phyloP scores from a whole-genome alignment of 768 basidiomycete genomes.

The Termitomyces sp. region DNA sequence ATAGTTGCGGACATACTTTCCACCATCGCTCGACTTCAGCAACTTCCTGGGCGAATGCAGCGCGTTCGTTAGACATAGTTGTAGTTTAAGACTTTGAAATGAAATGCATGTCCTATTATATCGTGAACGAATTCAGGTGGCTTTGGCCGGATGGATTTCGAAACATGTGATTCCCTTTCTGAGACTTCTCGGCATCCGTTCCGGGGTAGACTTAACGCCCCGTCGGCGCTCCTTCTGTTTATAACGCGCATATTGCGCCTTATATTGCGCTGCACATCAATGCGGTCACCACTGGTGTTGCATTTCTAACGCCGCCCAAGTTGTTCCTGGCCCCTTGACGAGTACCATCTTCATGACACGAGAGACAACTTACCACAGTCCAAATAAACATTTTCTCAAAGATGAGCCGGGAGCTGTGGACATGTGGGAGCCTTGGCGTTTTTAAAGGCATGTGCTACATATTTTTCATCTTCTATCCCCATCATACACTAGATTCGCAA shows the following conservation, averaged over 20 bases:
- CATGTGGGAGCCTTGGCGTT: constrained; percentile 5
- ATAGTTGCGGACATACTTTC: constrained; percentile 54
- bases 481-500: constrained; percentile 88
- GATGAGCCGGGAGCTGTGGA: not conserved
- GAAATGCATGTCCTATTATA: constrained; percentile 22
- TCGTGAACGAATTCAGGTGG: constrained; percentile 18
- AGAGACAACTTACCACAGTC: not conserved
- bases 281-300: not conserved
- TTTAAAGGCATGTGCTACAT: constrained; percentile 1
- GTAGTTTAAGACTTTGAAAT: constrained; percentile 10
- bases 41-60: constrained; percentile 77
- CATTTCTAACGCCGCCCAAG: not conserved
- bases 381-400: not conserved
- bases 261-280: too few species aligned
- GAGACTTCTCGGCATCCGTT: constrained; percentile 9
- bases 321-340: not conserved
- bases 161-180: constrained; percentile 44
- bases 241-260: too few species aligned
- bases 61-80: constrained; percentile 63
- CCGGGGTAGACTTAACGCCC: constrained; percentile 10
- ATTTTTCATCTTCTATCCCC: constrained; percentile 73
- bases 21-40: constrained; percentile 87
- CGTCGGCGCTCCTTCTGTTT: constrained; percentile 22
- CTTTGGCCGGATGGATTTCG: constrained; percentile 18
- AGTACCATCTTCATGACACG: not conserved